Evolutionary conservation across 2,329 filamentous ascomycete species (phyloP), one percentile per base, ranked within the genome.

Genomic region (Paraconiothyrium brasiliense): DNA sequence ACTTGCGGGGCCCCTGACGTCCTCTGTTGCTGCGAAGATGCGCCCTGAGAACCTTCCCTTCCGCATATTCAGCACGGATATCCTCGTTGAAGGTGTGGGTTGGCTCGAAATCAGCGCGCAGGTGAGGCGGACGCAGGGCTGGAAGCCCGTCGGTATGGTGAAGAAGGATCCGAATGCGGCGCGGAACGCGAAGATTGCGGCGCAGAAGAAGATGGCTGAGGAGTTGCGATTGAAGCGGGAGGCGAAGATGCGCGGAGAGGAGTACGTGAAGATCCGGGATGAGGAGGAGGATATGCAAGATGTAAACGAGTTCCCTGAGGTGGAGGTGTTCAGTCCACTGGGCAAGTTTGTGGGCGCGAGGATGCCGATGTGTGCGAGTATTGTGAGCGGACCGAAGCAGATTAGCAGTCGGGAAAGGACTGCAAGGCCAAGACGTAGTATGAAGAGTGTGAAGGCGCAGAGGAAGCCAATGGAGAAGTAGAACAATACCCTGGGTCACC

Each of bases 91-190:
- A 76, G 93, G 95, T 1, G 90, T 93, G 30, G 95, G 95, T 8
- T 99, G 96, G 92, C 86, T 99, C 2, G 95, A 99, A 79, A 78
- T 99, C 44, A 89, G 89, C 0, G 90, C 90, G 3, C 94, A 99
- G 79, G 87, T 96, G 10, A 87, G 94, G 1, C 73, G 71, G 0
- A 71, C 71, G 1, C 67, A 70, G 34, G 76, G 76, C 30, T 78
- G 76, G 76, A 67, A 63, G 11, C 62, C 74, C 0, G 51, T 63
- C 0, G 74, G 72, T 88, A 54, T 86, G 84, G 16, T 85, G 79
- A 72, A 81, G 84, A 60, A 78, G 84, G 58, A 79, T 52, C 65
- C 71, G 50, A 76, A 71, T 47, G 71, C 75, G 52, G 67, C 67
- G 9, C 58, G 60, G 16, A 52, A 64, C 20, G 67, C 63, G 34